phyloP scores from a whole-genome alignment of 1,284 basidiomycete genomes.

The Tremellales sp. region DNA sequence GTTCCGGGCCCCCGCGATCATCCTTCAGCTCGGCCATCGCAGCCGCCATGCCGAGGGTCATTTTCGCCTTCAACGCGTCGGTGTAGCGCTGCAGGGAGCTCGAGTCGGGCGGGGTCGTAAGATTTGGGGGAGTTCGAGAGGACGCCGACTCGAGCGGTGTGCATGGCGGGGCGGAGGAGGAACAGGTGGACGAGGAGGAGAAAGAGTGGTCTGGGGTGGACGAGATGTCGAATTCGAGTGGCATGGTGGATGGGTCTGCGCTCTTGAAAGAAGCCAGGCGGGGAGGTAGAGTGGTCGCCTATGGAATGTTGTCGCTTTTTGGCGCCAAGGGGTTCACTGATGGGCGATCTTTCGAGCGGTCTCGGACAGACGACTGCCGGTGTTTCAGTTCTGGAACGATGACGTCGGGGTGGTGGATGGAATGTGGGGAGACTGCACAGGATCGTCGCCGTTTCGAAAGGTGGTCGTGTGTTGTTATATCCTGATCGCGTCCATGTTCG shows the following conservation, averaged over 20 bases:
- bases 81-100: conserved; percentile 26
- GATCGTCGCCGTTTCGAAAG: too few species aligned
- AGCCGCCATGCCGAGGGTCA: conserved; percentile 20
- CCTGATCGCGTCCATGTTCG: too few species aligned
- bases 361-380: too few species aligned
- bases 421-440: too few species aligned
- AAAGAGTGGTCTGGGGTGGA: not conserved
- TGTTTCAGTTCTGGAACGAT: too few species aligned
- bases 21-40: conserved; percentile 26
- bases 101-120: conserved; percentile 20
- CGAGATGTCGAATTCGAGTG: not conserved
- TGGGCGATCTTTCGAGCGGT: too few species aligned
- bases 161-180: conserved; percentile 2
- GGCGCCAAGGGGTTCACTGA: too few species aligned
- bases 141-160: conserved; percentile 2
- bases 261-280: too few species aligned
- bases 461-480: too few species aligned
- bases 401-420: too few species aligned
- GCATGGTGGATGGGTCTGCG: not conserved
- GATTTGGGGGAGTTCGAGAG: conserved; percentile 1
- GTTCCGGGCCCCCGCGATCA: conserved; percentile 17
- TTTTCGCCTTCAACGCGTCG: conserved; percentile 16
- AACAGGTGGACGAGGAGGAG: not conserved
- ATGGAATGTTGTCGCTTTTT: too few species aligned
- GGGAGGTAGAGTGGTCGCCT: too few species aligned